A percentile compares a stretch with the other conserved stretches of the same genome.
These are phyloP conservation scores for Cladosporium sp. DNA, from an alignment of 2,329 filamentous ascomycete genomes.

Conservation along the genomic window DNA sequence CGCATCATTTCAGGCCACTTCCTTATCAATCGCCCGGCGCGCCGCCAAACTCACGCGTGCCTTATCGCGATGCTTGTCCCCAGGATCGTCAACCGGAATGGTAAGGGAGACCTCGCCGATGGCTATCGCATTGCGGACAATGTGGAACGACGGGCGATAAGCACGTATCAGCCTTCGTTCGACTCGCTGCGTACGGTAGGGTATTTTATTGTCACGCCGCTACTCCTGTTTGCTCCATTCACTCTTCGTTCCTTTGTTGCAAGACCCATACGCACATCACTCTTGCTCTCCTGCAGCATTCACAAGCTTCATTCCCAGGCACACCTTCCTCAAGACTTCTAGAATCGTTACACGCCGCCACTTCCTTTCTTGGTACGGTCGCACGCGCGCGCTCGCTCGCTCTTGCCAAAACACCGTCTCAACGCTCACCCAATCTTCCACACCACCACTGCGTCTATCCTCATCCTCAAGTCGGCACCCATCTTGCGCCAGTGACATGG, in stretches of 20 bases:
- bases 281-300: neutral
- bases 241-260: neutral
- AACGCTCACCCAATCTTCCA: neutral
- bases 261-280: neutral
- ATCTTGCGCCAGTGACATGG: slow-evolving; percentile 26
- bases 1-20: neutral
- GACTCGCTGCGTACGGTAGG: neutral
- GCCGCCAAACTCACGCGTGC: slow-evolving; percentile 9
- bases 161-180: neutral
- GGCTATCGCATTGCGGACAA: neutral
- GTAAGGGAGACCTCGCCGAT: slow-evolving; percentile 1
- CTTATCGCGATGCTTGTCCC: slow-evolving; percentile 4
- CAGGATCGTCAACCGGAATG: slow-evolving; percentile 12
- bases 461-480: neutral
- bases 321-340: neutral
- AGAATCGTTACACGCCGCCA: neutral
- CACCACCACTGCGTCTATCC: neutral
- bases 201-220: neutral
- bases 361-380: slow-evolving; percentile 2
- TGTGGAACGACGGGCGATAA: neutral
- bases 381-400: neutral
- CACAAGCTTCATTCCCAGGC: neutral
- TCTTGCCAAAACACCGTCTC: neutral
- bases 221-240: neutral
- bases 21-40: slow-evolving; percentile 6